Evolutionary conservation across 2,329 filamentous ascomycete species (phyloP), one percentile per base, ranked within the genome.

Genomic region (Ophiostoma himal-ulmi): DNA sequence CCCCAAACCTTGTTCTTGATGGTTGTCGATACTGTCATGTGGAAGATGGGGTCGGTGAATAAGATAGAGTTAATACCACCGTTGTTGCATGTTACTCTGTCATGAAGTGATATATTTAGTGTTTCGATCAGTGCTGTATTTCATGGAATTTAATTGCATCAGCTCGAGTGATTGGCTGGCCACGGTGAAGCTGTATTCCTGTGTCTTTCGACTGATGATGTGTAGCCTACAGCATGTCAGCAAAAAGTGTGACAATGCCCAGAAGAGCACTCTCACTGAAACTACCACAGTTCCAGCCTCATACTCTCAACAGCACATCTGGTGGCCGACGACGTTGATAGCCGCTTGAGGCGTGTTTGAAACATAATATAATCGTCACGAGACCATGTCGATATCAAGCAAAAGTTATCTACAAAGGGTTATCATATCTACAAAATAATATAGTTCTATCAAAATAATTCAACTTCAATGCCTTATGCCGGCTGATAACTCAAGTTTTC

Each of bases 41-140:
- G 8, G n/a, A 20, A 11, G 34, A 20, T 22, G 14, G 36, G 62
- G 62, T 14, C 20, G 52, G 14, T 2, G 36, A 64, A 10, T 8
- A 65, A 14, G 34, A 39, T 41, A 65, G 41, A 65, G 62, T 65
- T 65, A 65, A 65, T 65, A 65, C 62, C 62, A 65, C 62, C 41
- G 62, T 65, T 39, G 36, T 65, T 39, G 60, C n/a, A 37, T 65
- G 10, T 26, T 65, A 39, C 10, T 39, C 34, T 8, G 7, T 37
- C 5, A 17, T 37, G 36, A 22, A 65, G 57, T 62, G 44, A 48
- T 20, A 3, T 30, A 30, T 30, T 30, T 30, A 30, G 3, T 30
- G 30, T 30, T 30, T 30, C 4, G 30, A 30, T 30, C 30, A 30
- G 30, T 30, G 30, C 30, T 3, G 30, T 30, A 30, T 30, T 30